Conservation (phyloP, 345 rosid genomes). For the Hibiscus trionum region DNA sequence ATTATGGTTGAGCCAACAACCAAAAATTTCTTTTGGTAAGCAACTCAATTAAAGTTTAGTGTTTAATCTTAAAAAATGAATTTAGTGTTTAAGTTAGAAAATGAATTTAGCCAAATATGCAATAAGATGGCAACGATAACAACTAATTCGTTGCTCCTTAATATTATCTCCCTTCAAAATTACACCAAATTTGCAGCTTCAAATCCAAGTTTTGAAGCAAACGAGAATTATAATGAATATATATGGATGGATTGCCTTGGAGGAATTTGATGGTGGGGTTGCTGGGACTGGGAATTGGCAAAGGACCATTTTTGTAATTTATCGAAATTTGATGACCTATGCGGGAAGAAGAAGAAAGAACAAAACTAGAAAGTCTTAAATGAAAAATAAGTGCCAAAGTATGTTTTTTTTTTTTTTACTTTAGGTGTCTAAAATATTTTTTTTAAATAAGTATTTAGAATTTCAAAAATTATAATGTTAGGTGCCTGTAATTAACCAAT, state of each 20-base stretch:
- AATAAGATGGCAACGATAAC: constrained; percentile 40
- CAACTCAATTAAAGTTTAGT: background rate
- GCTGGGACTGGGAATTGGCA: constrained; percentile 30
- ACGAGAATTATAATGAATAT: background rate
- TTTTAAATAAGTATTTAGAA: too few species aligned
- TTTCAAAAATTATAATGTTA: too few species aligned
- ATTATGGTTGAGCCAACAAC: background rate
- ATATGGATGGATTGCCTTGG: constrained; percentile 37
- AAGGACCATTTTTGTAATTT: constrained; percentile 6
- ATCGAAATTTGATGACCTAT: background rate
- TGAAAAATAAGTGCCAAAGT: too few species aligned
- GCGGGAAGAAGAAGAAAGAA: constrained; percentile 17
- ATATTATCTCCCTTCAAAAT: constrained; percentile 56
- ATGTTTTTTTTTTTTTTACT: too few species aligned
- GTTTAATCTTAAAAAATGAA: too few species aligned
- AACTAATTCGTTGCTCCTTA: constrained; percentile 80
- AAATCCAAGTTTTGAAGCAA: background rate
- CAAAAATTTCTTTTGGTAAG: background rate
- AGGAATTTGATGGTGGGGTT: constrained; percentile 24
- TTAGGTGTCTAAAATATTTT: too few species aligned
- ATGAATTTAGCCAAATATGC: too few species aligned
- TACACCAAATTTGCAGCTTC: constrained; percentile 2
- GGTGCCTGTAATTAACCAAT: too few species aligned
- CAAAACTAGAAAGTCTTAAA: too few species aligned
- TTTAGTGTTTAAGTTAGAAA: background rate